Base-by-base conservation (phyloP, 306 rosid species). In the Sesbania bispinosa region DNA sequence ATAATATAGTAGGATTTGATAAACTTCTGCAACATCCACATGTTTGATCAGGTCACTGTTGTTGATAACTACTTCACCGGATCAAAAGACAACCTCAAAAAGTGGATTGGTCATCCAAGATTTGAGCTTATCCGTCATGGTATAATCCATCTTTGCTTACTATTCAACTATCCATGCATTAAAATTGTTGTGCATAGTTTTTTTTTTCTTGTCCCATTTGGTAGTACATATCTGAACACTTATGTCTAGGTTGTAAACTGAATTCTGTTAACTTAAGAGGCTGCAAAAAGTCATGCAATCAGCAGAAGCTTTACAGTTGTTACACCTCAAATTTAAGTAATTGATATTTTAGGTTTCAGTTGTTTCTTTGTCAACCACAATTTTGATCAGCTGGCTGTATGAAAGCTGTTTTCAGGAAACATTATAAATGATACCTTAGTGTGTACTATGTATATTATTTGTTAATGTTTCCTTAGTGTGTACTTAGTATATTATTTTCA, bases 121-220 rank as follows among this genome's bases (percentile, higher is more conserved):
- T 94, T 94, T 43, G 97, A 94, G 86, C 97, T 94, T 50, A 94
- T 87, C 64, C 98, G 98, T 43, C 97, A 94, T 66, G 98, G 98
- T 94, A 93, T 58, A 46, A 32, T 69, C 83, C 33, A 42, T 59
- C 42, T 42, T 68, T 38, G 23, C 35, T 47, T 9, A 36, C 59
- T 15, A 13, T 72, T 62, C 65, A 82, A 30, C 55, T 13, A 18
- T 62, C 29, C 33, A 4, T 29, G 50, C 19, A 23, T 52, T 10
- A 43, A 75, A 50, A 14, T 4, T 46, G 16, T 15, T 15, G 33
- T 10, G 65, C 61, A 7, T 48, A 53, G 21, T 55, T 10, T 52
- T 33, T n/a, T 35, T 19, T 6, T 35, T 30, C 38, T 10, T 23
- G 7, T 75, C 36, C 36, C 24, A 38, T 32, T 46, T 18, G 11